Conservation (phyloP, 140 eudicot species). For the Artemisia princeps region DNA sequence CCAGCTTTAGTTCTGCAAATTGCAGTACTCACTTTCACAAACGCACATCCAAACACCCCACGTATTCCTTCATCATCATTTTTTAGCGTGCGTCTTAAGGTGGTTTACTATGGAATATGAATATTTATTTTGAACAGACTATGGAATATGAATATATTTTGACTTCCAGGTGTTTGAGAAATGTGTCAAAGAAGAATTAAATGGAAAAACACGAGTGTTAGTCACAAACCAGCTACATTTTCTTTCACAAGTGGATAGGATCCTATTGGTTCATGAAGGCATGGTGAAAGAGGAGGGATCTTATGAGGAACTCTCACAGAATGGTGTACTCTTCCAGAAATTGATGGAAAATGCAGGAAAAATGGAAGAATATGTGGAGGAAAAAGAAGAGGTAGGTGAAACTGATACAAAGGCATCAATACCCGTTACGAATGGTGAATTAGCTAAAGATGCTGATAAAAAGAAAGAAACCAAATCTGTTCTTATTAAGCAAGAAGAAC, state of each 20-base stretch:
- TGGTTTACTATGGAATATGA: not conserved
- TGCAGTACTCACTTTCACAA: not conserved
- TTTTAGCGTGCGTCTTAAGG: not conserved
- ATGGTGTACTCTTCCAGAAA: slow-evolving; percentile 64
- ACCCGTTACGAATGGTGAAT: slow-evolving; percentile 42
- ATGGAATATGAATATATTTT: not conserved
- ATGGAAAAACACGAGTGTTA: slow-evolving; percentile 80
- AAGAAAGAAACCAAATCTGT: slow-evolving; percentile 65
- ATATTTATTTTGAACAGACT: no score
- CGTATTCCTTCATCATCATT: not conserved
- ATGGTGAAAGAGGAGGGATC: slow-evolving; percentile 88
- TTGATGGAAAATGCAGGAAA: slow-evolving; percentile 97
- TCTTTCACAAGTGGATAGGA: slow-evolving; percentile 89
- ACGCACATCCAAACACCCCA: not conserved
- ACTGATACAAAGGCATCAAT: slow-evolving; percentile 31
- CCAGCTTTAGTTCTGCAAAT: slow-evolving; percentile 10
- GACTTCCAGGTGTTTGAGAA: slow-evolving; percentile 65
- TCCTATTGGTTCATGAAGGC: slow-evolving; percentile 75
- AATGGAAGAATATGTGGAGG: slow-evolving; percentile 78
- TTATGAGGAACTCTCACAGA: slow-evolving; percentile 67
- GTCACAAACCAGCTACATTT: slow-evolving; percentile 95
- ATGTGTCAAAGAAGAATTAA: slow-evolving; percentile 72
- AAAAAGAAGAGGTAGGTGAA: slow-evolving; percentile 30
- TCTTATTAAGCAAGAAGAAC: slow-evolving; percentile 83
- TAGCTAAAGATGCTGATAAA: slow-evolving; percentile 39